Base-by-base conservation (phyloP, 192 early-diverging fungal genomes). In the Polychytrium aggregatum region DNA sequence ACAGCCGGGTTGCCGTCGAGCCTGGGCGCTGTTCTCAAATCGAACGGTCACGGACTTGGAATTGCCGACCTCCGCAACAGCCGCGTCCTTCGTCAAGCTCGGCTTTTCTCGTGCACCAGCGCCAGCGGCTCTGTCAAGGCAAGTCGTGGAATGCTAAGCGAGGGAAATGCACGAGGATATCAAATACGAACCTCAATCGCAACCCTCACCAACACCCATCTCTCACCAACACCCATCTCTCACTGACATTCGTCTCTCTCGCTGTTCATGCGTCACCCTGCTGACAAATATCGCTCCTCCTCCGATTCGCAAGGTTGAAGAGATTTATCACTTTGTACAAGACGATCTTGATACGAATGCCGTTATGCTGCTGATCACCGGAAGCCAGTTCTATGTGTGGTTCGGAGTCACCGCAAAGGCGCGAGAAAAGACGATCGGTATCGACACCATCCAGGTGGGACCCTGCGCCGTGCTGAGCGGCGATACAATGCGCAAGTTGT, bases 321-420 rank as follows among this genome's bases (percentile, higher is more conserved):
- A 50, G 35, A 17, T 64, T 16, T 18, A 29, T 7, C 8, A 17
- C 28, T 61, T 60, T 37, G 18, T 33, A 6, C 63, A 65, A 31
- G 63, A 65, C 1, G 63, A 65, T 40, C 34, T 65, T 7, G 56
- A 58, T 37, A 16, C 30, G 7, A 48, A 63, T 16, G 37, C 40
- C 14, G 65, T 65, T 29, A 36, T 53, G 29, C 38, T 65, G 14
- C 37, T 67, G 22, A 52, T 50, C 36, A 36, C 30, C 17, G 37
- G 18, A 6, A 21, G 20, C 4, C 16, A 25, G n/a, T 49, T 67
- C 6, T 67, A 24, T 44, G 51, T 67, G n/a, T 55, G 65, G 60
- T 52, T 67, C 17, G 60, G 65, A 25, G 20, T 21, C 6, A 20
- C 29, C 2, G 16, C 30, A 10, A 60, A 55, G 29, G 10, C 55